These are phyloP conservation scores for Thermothielavioides terrestris DNA, from an alignment of 495 filamentous ascomycete genomes.

Conservation along the genomic window DNA sequence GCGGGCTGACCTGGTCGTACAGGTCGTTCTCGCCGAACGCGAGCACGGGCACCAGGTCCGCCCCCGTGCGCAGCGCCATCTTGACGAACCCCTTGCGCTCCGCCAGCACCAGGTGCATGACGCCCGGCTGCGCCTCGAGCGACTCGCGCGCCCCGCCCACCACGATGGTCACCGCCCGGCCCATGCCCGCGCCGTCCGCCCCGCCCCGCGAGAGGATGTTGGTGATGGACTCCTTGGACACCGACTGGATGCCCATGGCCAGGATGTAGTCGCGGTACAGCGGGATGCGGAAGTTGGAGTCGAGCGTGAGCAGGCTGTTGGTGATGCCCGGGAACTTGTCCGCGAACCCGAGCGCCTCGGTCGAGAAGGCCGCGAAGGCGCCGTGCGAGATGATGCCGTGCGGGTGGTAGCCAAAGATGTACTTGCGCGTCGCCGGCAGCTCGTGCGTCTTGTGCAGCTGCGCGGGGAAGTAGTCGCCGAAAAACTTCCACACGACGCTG, in stretches of 20 bases:
- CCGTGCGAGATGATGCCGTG: slow-evolving; percentile 96
- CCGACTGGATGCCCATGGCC: slow-evolving; percentile 74
- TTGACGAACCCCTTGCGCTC: slow-evolving; percentile 89
- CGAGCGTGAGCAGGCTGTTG: slow-evolving; percentile 84
- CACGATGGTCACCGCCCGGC: slow-evolving; percentile 91
- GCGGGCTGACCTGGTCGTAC: slow-evolving; percentile 74
- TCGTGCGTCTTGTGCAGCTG: slow-evolving; percentile 73
- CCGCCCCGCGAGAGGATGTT: slow-evolving; percentile 76
- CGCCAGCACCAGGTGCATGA: slow-evolving; percentile 65
- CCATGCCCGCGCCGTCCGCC: slow-evolving; percentile 74
- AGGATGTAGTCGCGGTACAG: slow-evolving; percentile 90
- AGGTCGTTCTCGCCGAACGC: slow-evolving; percentile 94
- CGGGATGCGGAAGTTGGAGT: slow-evolving; percentile 88
- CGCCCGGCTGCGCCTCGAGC: slow-evolving; percentile 71
- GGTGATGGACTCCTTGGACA: slow-evolving; percentile 83
- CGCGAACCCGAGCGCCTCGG: slow-evolving; percentile 81
- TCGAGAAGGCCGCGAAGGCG: slow-evolving; percentile 85
- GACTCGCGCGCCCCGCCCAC: slow-evolving; percentile 88
- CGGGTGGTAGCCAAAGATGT: slow-evolving; percentile 96
- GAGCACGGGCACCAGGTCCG: slow-evolving; percentile 84
- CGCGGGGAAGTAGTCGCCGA: slow-evolving; percentile 88
- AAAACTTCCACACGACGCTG: slow-evolving; percentile 77
- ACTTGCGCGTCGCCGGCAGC: slow-evolving; percentile 77
- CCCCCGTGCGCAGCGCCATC: slow-evolving; percentile 78
- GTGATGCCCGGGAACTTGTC: slow-evolving; percentile 92